Base-by-base conservation (phyloP, 352 stramenopile genomes). In the Pythium apleroticum region DNA sequence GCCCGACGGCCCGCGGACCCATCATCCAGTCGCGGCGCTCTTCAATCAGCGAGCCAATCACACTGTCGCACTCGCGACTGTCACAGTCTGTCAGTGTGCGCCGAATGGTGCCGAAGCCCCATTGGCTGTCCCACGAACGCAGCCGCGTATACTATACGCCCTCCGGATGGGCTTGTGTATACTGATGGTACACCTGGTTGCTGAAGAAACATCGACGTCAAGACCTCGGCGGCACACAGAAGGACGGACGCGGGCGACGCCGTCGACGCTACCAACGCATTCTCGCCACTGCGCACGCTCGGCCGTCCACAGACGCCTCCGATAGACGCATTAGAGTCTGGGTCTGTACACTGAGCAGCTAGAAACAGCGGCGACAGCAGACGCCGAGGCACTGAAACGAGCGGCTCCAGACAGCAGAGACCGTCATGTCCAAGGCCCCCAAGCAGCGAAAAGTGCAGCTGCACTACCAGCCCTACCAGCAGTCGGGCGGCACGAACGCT, bases 381-480 rank as follows among this genome's bases (percentile, higher is more conserved):
- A 50, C 43, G 20, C n/a, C 20, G n/a, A 15, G 20, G 43, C 43
- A 3, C 10, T 15, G 10, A 24, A 50, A 8, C 5, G 43, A 50
- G 43, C 43, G 28, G 43, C 43, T 50, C 12, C 39, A 46, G 19
- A 46, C 43, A 50, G 8, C 43, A 20, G 20, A 50, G 43, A 50
- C 43, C 43, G 46, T n/a, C 61, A 93, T 93, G 84, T 90, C 81
- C 52, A 93, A 93, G 63, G 84, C 82, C 15, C 84, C 84, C 33
- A 93, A 93, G 68, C 68, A 78, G 50, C 89, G 89, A 68, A 91
- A 88, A 63, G 62, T 62, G 52, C 74, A 88, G 68, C 74, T 89
- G 39, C 84, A 91, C 60, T 93, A 91, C 73, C 82, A 91, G 74
- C 84, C 84, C 12, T 93, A 93, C 74, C 84, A 93, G 74, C 68